These are phyloP conservation scores for Chamaecrista fasciculata DNA, from an alignment of 306 rosid species.

Conservation along the genomic window DNA sequence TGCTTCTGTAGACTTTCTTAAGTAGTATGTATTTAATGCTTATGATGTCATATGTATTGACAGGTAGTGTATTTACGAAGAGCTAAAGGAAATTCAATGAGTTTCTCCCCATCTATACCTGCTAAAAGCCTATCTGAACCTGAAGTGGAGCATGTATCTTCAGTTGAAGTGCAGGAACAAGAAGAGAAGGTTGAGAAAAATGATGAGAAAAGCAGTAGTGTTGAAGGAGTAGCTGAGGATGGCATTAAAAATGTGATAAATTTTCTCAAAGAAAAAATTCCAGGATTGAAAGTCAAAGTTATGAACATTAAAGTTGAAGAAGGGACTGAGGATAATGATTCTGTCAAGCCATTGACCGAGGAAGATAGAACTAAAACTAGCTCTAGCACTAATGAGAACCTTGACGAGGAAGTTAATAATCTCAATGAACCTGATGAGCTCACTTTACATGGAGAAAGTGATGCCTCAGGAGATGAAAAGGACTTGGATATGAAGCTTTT, in stretches of 20 bases:
- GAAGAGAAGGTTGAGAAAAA: conserved; percentile 59
- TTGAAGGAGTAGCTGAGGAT: conserved; percentile 85
- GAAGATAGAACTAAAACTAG: conserved; percentile 55
- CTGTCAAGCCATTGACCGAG: conserved; percentile 69
- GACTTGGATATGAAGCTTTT: conserved; percentile 86
- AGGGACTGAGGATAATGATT: conserved; percentile 54
- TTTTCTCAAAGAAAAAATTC: conserved; percentile 91
- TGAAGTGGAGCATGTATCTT: conserved; percentile 53
- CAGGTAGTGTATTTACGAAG: conserved; percentile 88
- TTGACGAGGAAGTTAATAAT: conserved; percentile 59
- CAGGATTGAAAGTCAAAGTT: conserved; percentile 87
- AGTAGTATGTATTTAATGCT: conserved; percentile 8
- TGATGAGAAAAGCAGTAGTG: conserved; percentile 64
- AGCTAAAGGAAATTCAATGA: conserved; percentile 62
- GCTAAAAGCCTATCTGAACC: conserved; percentile 55
- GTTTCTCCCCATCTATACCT: conserved; percentile 46
- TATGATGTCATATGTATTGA: conserved; percentile 34
- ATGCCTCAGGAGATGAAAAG: conserved; percentile 60
- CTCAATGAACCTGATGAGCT: conserved; percentile 75
- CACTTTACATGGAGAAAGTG: conserved; percentile 55
- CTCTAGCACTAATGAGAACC: conserved; percentile 46
- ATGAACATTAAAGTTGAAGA: conserved; percentile 66
- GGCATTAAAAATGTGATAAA: conserved; percentile 91
- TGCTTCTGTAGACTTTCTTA: conserved; percentile 18
- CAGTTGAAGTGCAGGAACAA: conserved; percentile 51